Conservation (phyloP, 768 basidiomycete genomes). For the Sarcodon sp. region DNA sequence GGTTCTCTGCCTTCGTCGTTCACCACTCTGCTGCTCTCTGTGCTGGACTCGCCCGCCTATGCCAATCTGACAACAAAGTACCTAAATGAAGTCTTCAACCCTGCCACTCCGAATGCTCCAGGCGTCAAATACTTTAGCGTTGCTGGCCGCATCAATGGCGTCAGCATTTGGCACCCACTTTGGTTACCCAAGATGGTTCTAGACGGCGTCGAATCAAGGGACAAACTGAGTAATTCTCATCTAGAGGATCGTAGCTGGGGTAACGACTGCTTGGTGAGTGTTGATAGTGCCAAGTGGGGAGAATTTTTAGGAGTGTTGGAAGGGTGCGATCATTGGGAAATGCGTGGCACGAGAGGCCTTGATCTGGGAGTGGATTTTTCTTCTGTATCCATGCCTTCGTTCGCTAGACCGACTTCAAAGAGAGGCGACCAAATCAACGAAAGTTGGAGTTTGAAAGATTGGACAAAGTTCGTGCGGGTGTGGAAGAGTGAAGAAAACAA, state of each 20-base stretch:
- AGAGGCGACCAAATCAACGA: constrained; percentile 22
- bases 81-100: constrained; percentile 74
- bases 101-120: constrained; percentile 62
- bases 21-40: constrained; percentile 73
- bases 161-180: constrained; percentile 84
- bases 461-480: constrained; percentile 46
- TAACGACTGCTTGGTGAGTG: constrained; percentile 85
- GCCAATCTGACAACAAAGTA: constrained; percentile 83
- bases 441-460: constrained; percentile 36
- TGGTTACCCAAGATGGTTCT: constrained; percentile 95
- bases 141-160: constrained; percentile 56
- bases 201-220: constrained; percentile 66
- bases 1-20: constrained; percentile 69
- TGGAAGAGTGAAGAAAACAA: constrained; percentile 46
- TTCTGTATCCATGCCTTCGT: constrained; percentile 23
- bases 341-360: constrained; percentile 77
- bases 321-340: constrained; percentile 93
- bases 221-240: constrained; percentile 32
- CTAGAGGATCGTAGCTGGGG: constrained; percentile 51
- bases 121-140: constrained; percentile 88
- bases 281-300: constrained; percentile 93
- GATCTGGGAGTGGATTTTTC: constrained; percentile 52
- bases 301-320: constrained; percentile 88
- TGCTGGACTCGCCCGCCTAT: constrained; percentile 95
- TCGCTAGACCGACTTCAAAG: constrained; percentile 9